These are phyloP conservation scores for Agrocybe chaxingu DNA, from an alignment of 768 basidiomycete species.

Conservation along the genomic window DNA sequence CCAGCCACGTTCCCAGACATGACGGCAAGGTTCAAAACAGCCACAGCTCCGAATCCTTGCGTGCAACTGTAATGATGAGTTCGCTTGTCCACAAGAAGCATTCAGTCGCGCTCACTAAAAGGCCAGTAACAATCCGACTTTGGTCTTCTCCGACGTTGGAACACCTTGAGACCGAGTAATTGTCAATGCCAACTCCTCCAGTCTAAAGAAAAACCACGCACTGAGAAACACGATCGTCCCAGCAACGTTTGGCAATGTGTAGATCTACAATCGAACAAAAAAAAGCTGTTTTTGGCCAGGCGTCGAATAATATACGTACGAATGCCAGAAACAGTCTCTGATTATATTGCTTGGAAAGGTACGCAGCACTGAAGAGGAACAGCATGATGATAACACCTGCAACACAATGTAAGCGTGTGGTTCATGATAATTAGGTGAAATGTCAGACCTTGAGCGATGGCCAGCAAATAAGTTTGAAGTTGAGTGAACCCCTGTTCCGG, in stretches of 20 bases:
- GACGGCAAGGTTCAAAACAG: conserved; percentile 42
- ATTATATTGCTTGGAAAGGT: conserved; percentile 36
- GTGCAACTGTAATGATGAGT: conserved; percentile 29
- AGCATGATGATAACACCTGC: conserved; percentile 37
- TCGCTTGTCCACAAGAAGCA: background rate
- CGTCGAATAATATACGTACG: conserved; percentile 19
- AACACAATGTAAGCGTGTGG: conserved; percentile 6
- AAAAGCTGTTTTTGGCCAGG: background rate
- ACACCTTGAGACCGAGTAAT: conserved; percentile 24
- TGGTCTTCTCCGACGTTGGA: conserved; percentile 33
- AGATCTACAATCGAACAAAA: conserved; percentile 24
- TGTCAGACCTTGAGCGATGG: conserved; percentile 36
- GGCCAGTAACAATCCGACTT: conserved; percentile 44
- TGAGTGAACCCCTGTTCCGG: conserved; percentile 38
- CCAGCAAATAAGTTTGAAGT: conserved; percentile 50
- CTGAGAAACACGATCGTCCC: conserved; percentile 48
- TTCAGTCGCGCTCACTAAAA: conserved; percentile 36
- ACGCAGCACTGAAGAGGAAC: conserved; percentile 41
- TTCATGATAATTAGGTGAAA: background rate
- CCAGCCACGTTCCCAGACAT: conserved; percentile 47
- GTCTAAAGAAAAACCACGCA: conserved; percentile 3
- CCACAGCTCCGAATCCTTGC: conserved; percentile 45
- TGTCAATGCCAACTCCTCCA: background rate
- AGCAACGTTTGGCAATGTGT: conserved; percentile 45
- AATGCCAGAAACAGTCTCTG: conserved; percentile 46